Conservation (phyloP, 228 moss, liverwort and hornwort genomes). For the Sphagnum magellanicum region DNA sequence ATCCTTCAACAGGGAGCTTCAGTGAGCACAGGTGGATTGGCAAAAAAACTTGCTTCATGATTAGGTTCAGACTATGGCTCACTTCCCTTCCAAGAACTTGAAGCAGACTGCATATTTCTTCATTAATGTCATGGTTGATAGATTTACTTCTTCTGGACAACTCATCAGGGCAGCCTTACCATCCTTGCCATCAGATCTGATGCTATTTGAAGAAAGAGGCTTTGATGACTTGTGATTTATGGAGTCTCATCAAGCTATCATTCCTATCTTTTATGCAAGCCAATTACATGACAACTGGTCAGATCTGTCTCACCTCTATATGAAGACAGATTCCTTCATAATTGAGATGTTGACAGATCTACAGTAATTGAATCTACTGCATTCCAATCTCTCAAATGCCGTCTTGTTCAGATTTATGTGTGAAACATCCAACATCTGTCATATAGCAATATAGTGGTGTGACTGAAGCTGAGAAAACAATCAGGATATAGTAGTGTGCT, state of each 20-base stretch:
- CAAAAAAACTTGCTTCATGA: constrained; percentile 38
- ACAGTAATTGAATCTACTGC: no score
- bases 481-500: no score
- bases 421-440: no score
- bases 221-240: constrained; percentile 36
- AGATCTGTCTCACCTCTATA: not conserved
- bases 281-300: constrained; percentile 58
- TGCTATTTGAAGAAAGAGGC: constrained; percentile 49
- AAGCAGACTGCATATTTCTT: constrained; percentile 40
- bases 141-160: constrained; percentile 20
- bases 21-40: constrained; percentile 29
- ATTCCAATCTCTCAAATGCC: no score
- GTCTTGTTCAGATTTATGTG: no score
- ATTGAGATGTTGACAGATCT: no score
- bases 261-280: constrained; percentile 56
- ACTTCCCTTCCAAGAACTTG: constrained; percentile 43
- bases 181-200: constrained; percentile 48
- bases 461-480: no score
- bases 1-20: constrained; percentile 30
- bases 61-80: constrained; percentile 53
- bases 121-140: constrained; percentile 41
- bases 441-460: no score
- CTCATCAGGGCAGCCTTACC: constrained; percentile 32
- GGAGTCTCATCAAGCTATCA: constrained; percentile 59
- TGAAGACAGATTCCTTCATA: no score